Base-by-base conservation (phyloP, 495 filamentous ascomycete species). In the Trichocladium uniseriatum region DNA sequence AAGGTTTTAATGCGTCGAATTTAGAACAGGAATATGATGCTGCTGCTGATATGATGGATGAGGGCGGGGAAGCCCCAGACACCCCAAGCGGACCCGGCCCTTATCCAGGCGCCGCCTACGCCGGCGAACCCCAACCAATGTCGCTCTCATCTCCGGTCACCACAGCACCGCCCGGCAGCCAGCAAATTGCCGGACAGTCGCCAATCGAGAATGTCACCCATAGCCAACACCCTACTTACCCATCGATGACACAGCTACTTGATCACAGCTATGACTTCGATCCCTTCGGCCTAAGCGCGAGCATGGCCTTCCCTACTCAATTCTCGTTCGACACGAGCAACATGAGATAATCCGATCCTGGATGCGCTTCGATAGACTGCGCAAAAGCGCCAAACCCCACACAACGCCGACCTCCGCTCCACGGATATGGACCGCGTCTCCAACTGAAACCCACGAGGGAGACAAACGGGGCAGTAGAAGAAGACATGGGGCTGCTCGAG, bases 1-100 rank as follows among this genome's bases (percentile, higher is more conserved):
- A 86, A 87, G 80, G 71, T 72, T 55, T 85, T 71, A 87, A 79
- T 79, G 64, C 76, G 75, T 86, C 38, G 70, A 76, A 68, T 82
- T 77, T 78, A 98, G 92, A 97, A 75, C 91, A 95, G 78, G 92
- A 98, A 75, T 97, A 97, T 74, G 92, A 98, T 69, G 89, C 92
- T 47, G 86, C 92, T 74, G 82, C 86, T 61, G 89, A 95, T 55
- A 86, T 95, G 78, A 80, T 92, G 64, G 91, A 97, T 63, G 91
- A 95, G 28, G 62, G 78, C 55, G 81, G 84, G 45, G 48, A 68
- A 11, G 40, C 57, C 28, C 73, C 79, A 51, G 80, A 85, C 48
- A 79, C 80, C n/a, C 77, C 81, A 21, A 75, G 74, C 27, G 81
- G 81, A 18, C 75, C 83, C 21, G 81, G 80, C 18, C 78, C 85